Evolutionary conservation across 495 filamentous ascomycete genomes (phyloP).

Genomic region (Annulohypoxylon maeteangense): DNA sequence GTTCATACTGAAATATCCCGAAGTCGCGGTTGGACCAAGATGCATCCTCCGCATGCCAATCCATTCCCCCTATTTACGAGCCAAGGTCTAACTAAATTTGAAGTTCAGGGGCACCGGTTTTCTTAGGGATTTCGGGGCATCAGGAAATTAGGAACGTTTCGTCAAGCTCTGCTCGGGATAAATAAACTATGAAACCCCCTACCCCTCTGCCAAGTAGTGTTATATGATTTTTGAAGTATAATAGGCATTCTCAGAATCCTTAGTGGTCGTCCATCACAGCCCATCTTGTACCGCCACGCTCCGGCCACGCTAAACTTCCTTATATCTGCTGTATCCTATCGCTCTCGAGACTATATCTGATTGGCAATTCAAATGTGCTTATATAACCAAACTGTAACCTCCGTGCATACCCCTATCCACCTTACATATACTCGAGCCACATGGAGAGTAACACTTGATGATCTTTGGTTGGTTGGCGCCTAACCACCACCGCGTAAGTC

Average conservation of each 20-base stretch:
- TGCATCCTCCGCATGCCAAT: conserved; percentile 23
- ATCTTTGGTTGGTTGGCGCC: background rate
- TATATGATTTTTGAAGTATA: background rate
- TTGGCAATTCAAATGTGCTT: background rate
- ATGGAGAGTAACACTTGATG: conserved; percentile 15
- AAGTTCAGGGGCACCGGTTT: background rate
- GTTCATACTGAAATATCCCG: background rate
- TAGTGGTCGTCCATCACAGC: background rate
- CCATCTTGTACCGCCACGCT: background rate
- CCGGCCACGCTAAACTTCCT: background rate
- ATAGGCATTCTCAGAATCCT: background rate
- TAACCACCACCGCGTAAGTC: background rate
- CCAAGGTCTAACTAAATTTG: background rate
- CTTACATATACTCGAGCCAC: background rate
- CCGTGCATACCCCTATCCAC: background rate
- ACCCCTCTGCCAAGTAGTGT: background rate
- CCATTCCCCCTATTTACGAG: conserved; percentile 2
- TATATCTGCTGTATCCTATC: background rate
- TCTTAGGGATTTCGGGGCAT: background rate
- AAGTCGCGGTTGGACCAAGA: conserved; percentile 17
- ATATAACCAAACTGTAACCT: background rate
- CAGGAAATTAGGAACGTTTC: too few relatives aligned
- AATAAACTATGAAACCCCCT: background rate
- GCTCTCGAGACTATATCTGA: background rate
- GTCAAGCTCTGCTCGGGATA: background rate